Evolutionary conservation across 768 basidiomycete genomes (phyloP), one percentile per base, ranked within the genome.

Genomic region (Mycena polygramma): DNA sequence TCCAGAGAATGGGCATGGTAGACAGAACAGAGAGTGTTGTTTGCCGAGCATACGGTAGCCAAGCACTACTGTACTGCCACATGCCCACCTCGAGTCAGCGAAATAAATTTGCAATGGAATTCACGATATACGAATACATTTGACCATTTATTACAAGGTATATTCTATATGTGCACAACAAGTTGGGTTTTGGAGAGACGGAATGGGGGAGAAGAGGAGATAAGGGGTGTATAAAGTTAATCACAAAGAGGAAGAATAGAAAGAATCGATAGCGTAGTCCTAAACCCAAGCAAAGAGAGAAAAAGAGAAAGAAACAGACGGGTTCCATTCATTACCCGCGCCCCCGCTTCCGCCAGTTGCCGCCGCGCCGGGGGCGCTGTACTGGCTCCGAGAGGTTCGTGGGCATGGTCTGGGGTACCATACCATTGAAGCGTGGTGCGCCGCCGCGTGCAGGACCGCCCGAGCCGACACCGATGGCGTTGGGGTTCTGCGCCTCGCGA

Each of bases 401-500:
- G 15, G 69, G 69, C 9, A 71, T 62, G 1, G 63, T 60, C 53
- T 60, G 59, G 30, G 69, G 69, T 2, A 14, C 26, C 36, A 66
- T 15, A 22, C 69, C 69, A 14, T 41, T 41, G 35, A 60, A 70
- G 41, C 61, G 68, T 2, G 7, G 37, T 9, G 45, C 51, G 11
- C 59, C 59, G 20, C 45, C 46, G 5, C 51, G 39, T 7, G 41
- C 51, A 15, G 52, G 45, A 26, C 36, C 26, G 19, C 30, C 30
- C 8, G 26, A 22, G 8, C 64, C 48, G 2, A 45, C 26, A 57
- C 49, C 43, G 10, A 24, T 24, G 1, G 58, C 63, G 22, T 45
- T 57, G 4, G 69, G 41, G 17, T 49, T 61, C 49, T 71, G 70
- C 64, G 72, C 72, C 43, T 73, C 72, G 4, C 72, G 68, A 11